These are phyloP conservation scores for Ascochyta viciae-villosae DNA, from an alignment of 2,329 filamentous ascomycete species.

Conservation along the genomic window DNA sequence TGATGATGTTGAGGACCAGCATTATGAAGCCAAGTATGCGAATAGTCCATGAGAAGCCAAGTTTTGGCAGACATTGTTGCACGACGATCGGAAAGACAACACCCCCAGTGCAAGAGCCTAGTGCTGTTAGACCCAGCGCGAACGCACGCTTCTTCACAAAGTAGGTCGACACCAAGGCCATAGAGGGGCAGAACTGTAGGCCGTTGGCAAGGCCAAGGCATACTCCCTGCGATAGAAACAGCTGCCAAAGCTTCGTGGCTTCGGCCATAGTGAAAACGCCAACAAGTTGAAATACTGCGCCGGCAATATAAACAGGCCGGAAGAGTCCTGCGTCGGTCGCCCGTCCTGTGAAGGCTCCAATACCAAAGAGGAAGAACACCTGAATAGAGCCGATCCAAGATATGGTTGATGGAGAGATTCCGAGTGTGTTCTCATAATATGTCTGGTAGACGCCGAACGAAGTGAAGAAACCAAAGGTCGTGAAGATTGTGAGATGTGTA, in stretches of 20 bases:
- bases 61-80: slow-evolving; percentile 37
- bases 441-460: slow-evolving; percentile 65
- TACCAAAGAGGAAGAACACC: slow-evolving; percentile 41
- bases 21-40: slow-evolving; percentile 68
- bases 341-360: slow-evolving; percentile 41
- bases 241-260: slow-evolving; percentile 41
- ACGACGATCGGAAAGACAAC: slow-evolving; percentile 44
- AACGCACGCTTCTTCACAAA: slow-evolving; percentile 40
- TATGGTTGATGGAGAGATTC: slow-evolving; percentile 43
- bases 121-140: slow-evolving; percentile 38
- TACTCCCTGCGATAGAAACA: slow-evolving; percentile 59
- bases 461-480: slow-evolving; percentile 62
- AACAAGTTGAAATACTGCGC: slow-evolving; percentile 42
- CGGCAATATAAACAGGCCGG: slow-evolving; percentile 35
- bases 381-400: slow-evolving; percentile 46
- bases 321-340: slow-evolving; percentile 43
- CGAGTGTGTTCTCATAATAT: slow-evolving; percentile 56
- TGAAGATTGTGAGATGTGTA: slow-evolving; percentile 62
- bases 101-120: slow-evolving; percentile 40
- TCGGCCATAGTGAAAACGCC: slow-evolving; percentile 43
- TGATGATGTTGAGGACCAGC: slow-evolving; percentile 49
- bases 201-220: slow-evolving; percentile 62
- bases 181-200: slow-evolving; percentile 63
- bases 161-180: slow-evolving; percentile 58
- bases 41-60: slow-evolving; percentile 68